Evolutionary conservation across 805 yeast species (phyloP).

Genomic region (Brettanomyces nanus): DNA sequence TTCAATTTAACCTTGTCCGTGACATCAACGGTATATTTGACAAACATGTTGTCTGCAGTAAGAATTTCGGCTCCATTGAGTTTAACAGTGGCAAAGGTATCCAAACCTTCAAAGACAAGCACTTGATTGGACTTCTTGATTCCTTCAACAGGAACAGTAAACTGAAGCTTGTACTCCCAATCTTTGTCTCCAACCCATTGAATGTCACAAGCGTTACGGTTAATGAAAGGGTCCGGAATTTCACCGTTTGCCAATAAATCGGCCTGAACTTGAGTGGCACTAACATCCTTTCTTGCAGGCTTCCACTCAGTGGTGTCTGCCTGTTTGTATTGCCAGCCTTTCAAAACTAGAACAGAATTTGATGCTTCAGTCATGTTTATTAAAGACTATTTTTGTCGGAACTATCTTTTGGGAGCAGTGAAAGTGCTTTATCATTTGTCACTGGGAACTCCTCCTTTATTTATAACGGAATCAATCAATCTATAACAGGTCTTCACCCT

Average conservation of each 20-base stretch:
- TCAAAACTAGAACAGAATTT: not conserved
- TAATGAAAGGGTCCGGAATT: slow-evolving; percentile 39
- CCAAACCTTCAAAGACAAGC: slow-evolving; percentile 36
- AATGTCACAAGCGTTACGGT: slow-evolving; percentile 33
- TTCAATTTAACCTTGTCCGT: slow-evolving; percentile 10
- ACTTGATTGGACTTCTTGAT: slow-evolving; percentile 11
- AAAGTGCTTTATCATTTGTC: too few relatives aligned
- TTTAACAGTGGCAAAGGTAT: slow-evolving; percentile 33
- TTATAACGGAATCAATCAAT: too few relatives aligned
- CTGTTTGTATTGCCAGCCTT: slow-evolving; percentile 5
- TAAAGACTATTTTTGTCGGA: too few relatives aligned
- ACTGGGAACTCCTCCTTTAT: too few relatives aligned
- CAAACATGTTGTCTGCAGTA: slow-evolving; percentile 37
- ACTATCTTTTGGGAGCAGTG: too few relatives aligned
- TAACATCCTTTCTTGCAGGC: not conserved
- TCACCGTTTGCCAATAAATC: slow-evolving; percentile 31
- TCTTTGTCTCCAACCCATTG: slow-evolving; percentile 45
- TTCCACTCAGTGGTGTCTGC: slow-evolving; percentile 4
- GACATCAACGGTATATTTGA: slow-evolving; percentile 26
- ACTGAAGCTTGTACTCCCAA: slow-evolving; percentile 36
- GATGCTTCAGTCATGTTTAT: too few relatives aligned
- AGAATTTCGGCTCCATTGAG: slow-evolving; percentile 31
- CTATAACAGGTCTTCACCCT: too few relatives aligned
- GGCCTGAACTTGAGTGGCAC: slow-evolving; percentile 6
- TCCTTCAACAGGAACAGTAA: slow-evolving; percentile 7